Conservation (phyloP, 768 basidiomycete species). For the Lentinula guzmanii region DNA sequence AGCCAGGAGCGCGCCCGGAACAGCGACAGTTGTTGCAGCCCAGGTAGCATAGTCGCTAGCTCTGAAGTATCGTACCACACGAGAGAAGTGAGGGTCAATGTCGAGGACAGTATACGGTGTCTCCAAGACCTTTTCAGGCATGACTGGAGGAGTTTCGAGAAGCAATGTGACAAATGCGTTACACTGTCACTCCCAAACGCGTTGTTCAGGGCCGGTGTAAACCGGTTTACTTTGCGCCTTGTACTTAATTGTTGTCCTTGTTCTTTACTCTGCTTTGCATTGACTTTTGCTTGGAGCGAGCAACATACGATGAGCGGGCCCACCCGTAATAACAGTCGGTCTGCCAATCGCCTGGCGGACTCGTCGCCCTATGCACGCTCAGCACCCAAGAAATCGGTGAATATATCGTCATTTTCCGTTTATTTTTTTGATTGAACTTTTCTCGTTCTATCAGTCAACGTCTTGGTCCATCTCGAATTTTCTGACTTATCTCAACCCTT, state of each 20-base stretch:
- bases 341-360: slow-evolving; percentile 25
- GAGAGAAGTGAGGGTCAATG: slow-evolving; percentile 80
- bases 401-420: slow-evolving; percentile 10
- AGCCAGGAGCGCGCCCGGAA: slow-evolving; percentile 73
- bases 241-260: neutral
- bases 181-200: too few relatives aligned
- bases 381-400: slow-evolving; percentile 41
- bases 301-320: slow-evolving; percentile 44
- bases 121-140: slow-evolving; percentile 44
- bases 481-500: slow-evolving; percentile 46
- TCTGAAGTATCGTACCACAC: slow-evolving; percentile 88
- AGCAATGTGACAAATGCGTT: too few relatives aligned
- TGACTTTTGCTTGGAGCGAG: neutral
- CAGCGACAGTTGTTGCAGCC: slow-evolving; percentile 74
- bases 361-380: slow-evolving; percentile 56
- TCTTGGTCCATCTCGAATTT: slow-evolving; percentile 49
- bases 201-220: neutral
- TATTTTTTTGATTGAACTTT: slow-evolving; percentile 6
- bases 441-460: slow-evolving; percentile 17
- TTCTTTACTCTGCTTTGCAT: neutral
- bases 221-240: neutral
- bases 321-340: slow-evolving; percentile 40
- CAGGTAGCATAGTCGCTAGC: slow-evolving; percentile 82
- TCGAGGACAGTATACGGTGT: slow-evolving; percentile 91
- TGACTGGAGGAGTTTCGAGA: slow-evolving; percentile 18